Base-by-base conservation (phyloP, 2,329 filamentous ascomycete species). In the Diaporthe humulicola region DNA sequence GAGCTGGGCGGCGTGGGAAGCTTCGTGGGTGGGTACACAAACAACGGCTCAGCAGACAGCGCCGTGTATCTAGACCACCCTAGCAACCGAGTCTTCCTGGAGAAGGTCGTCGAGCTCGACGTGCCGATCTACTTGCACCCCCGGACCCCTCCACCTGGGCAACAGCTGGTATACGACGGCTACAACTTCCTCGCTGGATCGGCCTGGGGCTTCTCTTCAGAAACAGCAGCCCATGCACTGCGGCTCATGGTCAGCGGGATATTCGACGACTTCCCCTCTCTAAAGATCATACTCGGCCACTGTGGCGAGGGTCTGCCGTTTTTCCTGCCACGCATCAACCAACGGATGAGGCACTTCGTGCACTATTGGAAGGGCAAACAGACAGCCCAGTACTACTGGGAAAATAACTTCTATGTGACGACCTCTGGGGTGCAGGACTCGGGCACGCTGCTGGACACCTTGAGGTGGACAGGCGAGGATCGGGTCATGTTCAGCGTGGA, bases 251-350 rank as follows among this genome's bases (percentile, higher is more conserved):
- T 78, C 15, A 71, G 76, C 6, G 78, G 78, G 3, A 9, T 78
- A 1, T 76, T 79, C 22, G 78, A 78, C 60, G 74, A 56, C 25
- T 78, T 78, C 40, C 78, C 78, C 10, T 74, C 64, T 0, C 50
- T 79, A 2, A 74, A 78, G 50, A 77, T 79, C 28, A 75, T 79
- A 14, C 70, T 79, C 3, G 78, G 78, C 22, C 78, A 79, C 71
- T 78, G 76, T 64, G 78, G 77, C 3, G 78, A 79, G 71, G 78
- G 77, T 6, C 25, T 79, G 2, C 76, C 78, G 3, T 79, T 78
- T 54, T 57, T 73, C 75, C 38, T 77, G 6, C 72, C 71, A 1
- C 77, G 78, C 0, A 76, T 71, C 19, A 54, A 73, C 19, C 60
- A 67, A 12, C 71, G 71, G 4, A 56, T 67, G 19, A 30, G 58